phyloP scores from a whole-genome alignment of 345 rosid genomes.

The Boechera stricta region DNA sequence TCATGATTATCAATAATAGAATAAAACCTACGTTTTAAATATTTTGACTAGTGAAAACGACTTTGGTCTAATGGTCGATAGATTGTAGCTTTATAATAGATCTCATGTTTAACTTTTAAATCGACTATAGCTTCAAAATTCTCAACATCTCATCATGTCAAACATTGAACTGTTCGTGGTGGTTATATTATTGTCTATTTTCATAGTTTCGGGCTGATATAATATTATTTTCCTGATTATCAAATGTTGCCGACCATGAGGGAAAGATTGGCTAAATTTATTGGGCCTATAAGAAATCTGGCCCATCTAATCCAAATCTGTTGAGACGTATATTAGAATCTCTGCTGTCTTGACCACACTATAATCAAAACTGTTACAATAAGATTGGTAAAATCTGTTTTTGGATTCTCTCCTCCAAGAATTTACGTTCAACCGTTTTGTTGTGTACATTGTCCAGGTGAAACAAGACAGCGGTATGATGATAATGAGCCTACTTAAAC shows the following conservation, averaged over 20 bases:
- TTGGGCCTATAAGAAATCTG: not conserved
- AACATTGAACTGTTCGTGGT: conserved; percentile 31
- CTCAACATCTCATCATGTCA: conserved; percentile 39
- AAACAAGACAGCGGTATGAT: too few relatives aligned
- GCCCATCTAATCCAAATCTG: conserved; percentile 8
- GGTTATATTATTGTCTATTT: conserved; percentile 12
- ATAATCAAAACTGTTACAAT: too few relatives aligned
- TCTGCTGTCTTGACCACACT: not conserved
- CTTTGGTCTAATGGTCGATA: conserved; percentile 16
- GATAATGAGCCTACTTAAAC: too few relatives aligned
- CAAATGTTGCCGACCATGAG: conserved; percentile 33
- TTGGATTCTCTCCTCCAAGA: not conserved
- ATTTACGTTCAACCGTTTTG: not conserved
- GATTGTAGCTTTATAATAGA: not conserved
- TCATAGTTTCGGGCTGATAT: conserved; percentile 21
- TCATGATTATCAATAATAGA: conserved; percentile 37
- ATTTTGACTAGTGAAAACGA: conserved; percentile 37
- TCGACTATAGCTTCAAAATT: conserved; percentile 17
- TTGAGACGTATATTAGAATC: not conserved
- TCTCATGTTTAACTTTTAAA: conserved; percentile 19
- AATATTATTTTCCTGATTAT: not conserved
- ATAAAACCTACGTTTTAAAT: conserved; percentile 34
- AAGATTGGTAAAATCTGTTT: not conserved
- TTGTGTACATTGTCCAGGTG: not conserved
- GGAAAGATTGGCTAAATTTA: not conserved